A percentile compares a stretch with the other conserved stretches of the same genome.
Conservation (phyloP, 2,329 filamentous ascomycete species). For the Xylariaceae sp. region DNA sequence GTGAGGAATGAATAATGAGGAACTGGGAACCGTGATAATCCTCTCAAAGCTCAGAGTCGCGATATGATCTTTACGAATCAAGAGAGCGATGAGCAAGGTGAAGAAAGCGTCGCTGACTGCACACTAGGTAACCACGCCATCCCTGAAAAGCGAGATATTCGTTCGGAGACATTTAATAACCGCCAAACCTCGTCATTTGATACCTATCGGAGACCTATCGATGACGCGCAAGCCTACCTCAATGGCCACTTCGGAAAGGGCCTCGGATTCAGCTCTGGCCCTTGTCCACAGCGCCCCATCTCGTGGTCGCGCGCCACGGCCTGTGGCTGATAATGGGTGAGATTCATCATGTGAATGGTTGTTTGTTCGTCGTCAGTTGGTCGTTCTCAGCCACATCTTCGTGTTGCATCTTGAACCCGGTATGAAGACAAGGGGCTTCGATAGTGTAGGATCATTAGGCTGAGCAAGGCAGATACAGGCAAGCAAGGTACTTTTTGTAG, state of each 20-base stretch:
- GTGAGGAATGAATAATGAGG: not conserved
- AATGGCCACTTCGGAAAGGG: not conserved
- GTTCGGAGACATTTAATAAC: not conserved
- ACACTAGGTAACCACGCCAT: conserved; percentile 2
- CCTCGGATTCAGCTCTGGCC: not conserved
- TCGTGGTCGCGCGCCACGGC: not conserved
- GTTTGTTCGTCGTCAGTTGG: too few relatives aligned
- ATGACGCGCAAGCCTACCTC: conserved; percentile 5
- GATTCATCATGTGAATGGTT: not conserved
- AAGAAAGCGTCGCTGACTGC: conserved; percentile 4
- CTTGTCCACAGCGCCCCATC: not conserved
- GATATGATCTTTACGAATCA: conserved; percentile 1
- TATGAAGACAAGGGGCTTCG: too few relatives aligned
- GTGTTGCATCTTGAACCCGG: too few relatives aligned
- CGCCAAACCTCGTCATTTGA: conserved; percentile 4
- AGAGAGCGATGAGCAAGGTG: not conserved
- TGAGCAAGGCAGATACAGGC: too few relatives aligned
- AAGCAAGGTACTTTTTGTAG: too few relatives aligned
- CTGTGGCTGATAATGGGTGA: conserved; percentile 8
- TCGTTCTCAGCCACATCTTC: too few relatives aligned
- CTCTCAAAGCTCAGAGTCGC: not conserved
- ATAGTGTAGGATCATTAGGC: too few relatives aligned
- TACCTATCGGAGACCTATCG: not conserved
- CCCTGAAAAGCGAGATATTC: not conserved
- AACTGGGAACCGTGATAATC: not conserved